These are phyloP conservation scores for Orbilia javanica DNA, from an alignment of 2,329 filamentous ascomycete genomes.

Conservation along the genomic window DNA sequence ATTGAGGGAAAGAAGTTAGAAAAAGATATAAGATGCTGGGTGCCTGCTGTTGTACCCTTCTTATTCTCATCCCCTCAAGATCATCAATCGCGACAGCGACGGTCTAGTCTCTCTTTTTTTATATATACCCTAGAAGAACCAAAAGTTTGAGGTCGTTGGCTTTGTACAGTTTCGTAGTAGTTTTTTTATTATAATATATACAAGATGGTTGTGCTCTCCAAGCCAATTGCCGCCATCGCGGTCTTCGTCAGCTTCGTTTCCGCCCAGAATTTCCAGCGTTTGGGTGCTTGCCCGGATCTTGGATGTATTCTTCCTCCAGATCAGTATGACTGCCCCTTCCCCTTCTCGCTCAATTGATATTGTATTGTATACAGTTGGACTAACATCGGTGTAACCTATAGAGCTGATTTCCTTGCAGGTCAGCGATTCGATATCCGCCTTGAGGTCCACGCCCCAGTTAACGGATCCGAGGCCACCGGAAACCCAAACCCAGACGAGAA, in stretches of 20 bases:
- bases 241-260: slow-evolving; percentile 66
- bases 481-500: slow-evolving; percentile 77
- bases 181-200: background rate
- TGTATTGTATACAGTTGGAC: background rate
- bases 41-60: slow-evolving; percentile 22
- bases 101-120: slow-evolving; percentile 37
- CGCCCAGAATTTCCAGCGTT: slow-evolving; percentile 73
- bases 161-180: slow-evolving; percentile 27
- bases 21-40: slow-evolving; percentile 46
- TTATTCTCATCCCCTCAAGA: slow-evolving; percentile 25
- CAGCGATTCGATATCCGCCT: slow-evolving; percentile 87
- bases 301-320: slow-evolving; percentile 74
- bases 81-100: slow-evolving; percentile 55
- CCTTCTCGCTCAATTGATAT: background rate
- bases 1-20: slow-evolving; percentile 3
- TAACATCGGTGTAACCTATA: slow-evolving; percentile 60
- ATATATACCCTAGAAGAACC: background rate
- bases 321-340: slow-evolving; percentile 63
- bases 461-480: slow-evolving; percentile 82
- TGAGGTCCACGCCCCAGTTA: slow-evolving; percentile 83
- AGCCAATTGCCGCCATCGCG: slow-evolving; percentile 63
- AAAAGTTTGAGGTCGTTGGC: slow-evolving; percentile 37
- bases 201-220: slow-evolving; percentile 62
- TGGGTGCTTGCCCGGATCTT: slow-evolving; percentile 72
- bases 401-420: slow-evolving; percentile 83